Percentiles rank a stretch among this genome's conserved stretches.
phyloP scores from a whole-genome alignment of 176 grass and related monocot genomes.

The Triticum timopheevii region DNA sequence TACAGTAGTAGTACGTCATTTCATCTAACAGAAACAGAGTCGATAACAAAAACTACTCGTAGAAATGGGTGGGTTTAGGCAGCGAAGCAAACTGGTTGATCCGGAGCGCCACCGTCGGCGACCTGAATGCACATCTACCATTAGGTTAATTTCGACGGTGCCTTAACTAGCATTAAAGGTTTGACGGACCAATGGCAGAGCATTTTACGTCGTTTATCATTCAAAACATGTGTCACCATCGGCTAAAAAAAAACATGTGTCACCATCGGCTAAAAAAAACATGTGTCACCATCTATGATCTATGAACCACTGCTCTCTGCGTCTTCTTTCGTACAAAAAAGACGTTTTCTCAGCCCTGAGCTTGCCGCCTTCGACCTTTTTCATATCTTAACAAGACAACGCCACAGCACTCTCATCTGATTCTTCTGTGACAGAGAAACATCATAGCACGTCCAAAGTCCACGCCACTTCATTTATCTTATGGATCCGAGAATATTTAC shows the following conservation, averaged over 20 bases:
- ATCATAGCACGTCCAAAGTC: background rate
- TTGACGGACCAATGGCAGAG: background rate
- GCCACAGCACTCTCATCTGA: background rate
- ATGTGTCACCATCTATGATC: background rate
- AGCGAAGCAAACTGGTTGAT: no score
- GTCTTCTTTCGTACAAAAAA: background rate
- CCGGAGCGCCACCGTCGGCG: no score
- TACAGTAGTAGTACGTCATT: no score
- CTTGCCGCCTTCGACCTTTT: background rate
- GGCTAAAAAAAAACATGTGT: background rate
- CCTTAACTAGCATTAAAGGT: background rate
- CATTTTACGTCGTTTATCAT: background rate
- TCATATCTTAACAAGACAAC: background rate
- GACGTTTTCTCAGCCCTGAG: background rate
- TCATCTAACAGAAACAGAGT: no score
- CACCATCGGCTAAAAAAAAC: background rate
- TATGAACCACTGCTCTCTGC: background rate
- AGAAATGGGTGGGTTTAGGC: no score
- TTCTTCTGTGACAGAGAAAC: slow-evolving; percentile 13
- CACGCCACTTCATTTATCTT: slow-evolving; percentile 38
- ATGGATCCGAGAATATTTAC: slow-evolving; percentile 58
- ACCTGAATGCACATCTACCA: background rate
- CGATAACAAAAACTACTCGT: no score
- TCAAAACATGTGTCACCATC: background rate
- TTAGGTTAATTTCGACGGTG: background rate